These are phyloP conservation scores for Stachybotrys chartarum DNA, from an alignment of 2,329 filamentous ascomycete genomes.

Conservation along the genomic window DNA sequence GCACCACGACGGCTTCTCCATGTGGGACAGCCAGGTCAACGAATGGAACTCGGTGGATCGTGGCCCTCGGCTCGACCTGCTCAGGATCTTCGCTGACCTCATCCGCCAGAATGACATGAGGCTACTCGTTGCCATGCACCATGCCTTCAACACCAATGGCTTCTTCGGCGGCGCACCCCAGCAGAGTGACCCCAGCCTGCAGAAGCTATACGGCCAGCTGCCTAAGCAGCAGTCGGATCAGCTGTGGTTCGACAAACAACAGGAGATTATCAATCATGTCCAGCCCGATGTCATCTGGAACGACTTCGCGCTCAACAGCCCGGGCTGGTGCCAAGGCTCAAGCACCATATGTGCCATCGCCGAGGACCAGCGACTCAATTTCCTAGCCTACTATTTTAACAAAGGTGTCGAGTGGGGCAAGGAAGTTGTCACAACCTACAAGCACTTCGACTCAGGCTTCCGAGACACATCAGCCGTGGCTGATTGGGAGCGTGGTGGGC, in stretches of 20 bases:
- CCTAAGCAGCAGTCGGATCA: conserved; percentile 6
- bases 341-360: conserved; percentile 5
- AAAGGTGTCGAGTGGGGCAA: conserved; percentile 8
- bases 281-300: conserved; percentile 10
- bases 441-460: conserved; percentile 8
- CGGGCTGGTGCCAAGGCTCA: conserved; percentile 5
- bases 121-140: conserved; percentile 9
- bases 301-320: conserved; percentile 9
- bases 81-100: conserved; percentile 6
- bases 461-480: conserved; percentile 8
- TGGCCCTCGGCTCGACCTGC: conserved; percentile 7
- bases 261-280: conserved; percentile 7
- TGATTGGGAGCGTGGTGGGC: conserved; percentile 9
- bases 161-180: conserved; percentile 6
- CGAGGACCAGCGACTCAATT: conserved; percentile 6
- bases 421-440: conserved; percentile 10
- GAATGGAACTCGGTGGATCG: conserved; percentile 8
- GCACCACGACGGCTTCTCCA: conserved; percentile 9
- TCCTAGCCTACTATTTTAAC: conserved; percentile 10
- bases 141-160: conserved; percentile 11
- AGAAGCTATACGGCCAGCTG: conserved; percentile 7
- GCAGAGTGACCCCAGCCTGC: conserved; percentile 6
- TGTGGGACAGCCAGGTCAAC: conserved; percentile 9
- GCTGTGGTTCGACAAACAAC: conserved; percentile 9
- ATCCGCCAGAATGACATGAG: conserved; percentile 7